Conservation (phyloP, 768 basidiomycete species). For the Epithele typhae region DNA sequence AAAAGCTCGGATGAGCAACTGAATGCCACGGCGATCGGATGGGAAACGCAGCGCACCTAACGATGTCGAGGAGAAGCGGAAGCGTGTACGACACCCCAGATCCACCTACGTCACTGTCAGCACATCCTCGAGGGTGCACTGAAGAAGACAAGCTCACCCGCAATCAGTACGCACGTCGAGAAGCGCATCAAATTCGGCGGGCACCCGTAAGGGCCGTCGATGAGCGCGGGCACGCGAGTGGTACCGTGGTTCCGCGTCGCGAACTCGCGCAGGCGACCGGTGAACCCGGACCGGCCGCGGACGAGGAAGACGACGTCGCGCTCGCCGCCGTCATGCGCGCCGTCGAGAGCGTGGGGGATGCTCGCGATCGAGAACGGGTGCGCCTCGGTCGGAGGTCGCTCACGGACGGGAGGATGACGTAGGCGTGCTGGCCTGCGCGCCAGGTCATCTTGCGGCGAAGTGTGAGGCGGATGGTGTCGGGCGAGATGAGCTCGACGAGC, state of each 20-base stretch:
- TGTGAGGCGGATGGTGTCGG: conserved; percentile 42
- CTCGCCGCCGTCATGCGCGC: conserved; percentile 7
- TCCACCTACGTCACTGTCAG: conserved; percentile 21
- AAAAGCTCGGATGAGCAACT: conserved; percentile 6
- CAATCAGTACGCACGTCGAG: conserved; percentile 33
- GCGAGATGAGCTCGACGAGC: conserved; percentile 37
- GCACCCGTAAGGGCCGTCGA: conserved; percentile 41
- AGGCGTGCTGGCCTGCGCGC: conserved; percentile 48
- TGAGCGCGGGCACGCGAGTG: conserved; percentile 26
- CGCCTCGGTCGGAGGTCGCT: conserved; percentile 35
- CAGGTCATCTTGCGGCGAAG: conserved; percentile 39
- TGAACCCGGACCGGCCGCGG: conserved; percentile 48
- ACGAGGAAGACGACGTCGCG: conserved; percentile 48
- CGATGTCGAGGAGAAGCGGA: conserved; percentile 29
- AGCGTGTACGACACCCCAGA: conserved; percentile 32
- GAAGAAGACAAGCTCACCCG: conserved; percentile 21
- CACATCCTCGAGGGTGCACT: neutral
- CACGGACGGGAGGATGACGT: conserved; percentile 42
- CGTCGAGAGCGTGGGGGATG: conserved; percentile 26
- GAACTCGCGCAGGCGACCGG: conserved; percentile 27
- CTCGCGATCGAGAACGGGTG: conserved; percentile 50
- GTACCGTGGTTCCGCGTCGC: conserved; percentile 13
- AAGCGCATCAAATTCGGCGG: conserved; percentile 29
- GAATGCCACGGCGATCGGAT: neutral
- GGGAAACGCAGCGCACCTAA: conserved; percentile 21